phyloP scores from a whole-genome alignment of 2,329 filamentous ascomycete genomes.

The Fusarium pseudocircinatum region DNA sequence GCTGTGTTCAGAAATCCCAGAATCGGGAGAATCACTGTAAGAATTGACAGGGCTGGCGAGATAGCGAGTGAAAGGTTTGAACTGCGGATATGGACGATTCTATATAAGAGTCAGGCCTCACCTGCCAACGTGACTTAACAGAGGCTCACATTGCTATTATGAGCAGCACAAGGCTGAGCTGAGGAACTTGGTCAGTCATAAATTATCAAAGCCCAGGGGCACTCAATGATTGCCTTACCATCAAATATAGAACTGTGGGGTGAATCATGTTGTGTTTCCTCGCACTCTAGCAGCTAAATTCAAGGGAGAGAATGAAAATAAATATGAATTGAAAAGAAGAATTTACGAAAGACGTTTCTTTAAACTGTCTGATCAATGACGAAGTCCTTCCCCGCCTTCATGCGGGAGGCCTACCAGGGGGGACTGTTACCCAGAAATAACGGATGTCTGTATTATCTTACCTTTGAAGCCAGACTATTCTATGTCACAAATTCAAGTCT shows the following conservation, averaged over 20 bases:
- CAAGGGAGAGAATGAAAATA: neutral
- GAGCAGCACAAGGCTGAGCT: conserved; percentile 46
- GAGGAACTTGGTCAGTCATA: neutral
- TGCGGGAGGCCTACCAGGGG: conserved; percentile 25
- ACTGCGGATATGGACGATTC: conserved; percentile 52
- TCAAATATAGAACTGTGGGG: conserved; percentile 45
- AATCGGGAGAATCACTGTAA: conserved; percentile 54
- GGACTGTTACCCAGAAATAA: neutral
- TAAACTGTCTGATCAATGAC: neutral
- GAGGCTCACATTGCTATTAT: conserved; percentile 45
- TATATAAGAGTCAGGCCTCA: conserved; percentile 31
- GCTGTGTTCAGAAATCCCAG: conserved; percentile 50
- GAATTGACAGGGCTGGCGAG: conserved; percentile 48
- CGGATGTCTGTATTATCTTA: neutral
- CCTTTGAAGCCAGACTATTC: neutral
- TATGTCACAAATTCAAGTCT: neutral
- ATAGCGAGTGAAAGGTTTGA: conserved; percentile 54
- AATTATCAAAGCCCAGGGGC: too few species aligned
- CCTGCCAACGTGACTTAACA: neutral
- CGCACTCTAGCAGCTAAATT: too few species aligned
- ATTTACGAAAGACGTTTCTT: neutral
- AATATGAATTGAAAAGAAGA: neutral
- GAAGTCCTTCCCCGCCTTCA: conserved; percentile 1
- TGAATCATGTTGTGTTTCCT: conserved; percentile 37
- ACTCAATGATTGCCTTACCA: conserved; percentile 36